Percentiles rank a stretch among this genome's conserved stretches.
phyloP scores from a whole-genome alignment of 2,329 filamentous ascomycete species.

The Epicoccum nigrum region DNA sequence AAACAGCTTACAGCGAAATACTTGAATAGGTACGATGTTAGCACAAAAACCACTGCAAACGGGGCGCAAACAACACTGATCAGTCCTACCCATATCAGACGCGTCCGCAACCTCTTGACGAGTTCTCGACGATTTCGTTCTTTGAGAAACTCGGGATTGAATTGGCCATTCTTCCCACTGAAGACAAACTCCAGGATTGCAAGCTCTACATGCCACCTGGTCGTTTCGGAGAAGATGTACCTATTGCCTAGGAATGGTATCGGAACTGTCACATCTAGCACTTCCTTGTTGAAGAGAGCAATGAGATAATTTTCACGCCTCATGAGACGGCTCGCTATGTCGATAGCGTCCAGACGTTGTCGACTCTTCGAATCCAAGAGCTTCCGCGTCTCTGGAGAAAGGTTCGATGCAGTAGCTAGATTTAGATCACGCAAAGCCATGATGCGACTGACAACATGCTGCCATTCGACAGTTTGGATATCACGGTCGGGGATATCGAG shows the following conservation, averaged over 20 bases:
- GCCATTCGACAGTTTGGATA: slow-evolving; percentile 94
- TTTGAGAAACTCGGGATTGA: slow-evolving; percentile 84
- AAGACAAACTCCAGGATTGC: slow-evolving; percentile 95
- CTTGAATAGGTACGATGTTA: slow-evolving; percentile 90
- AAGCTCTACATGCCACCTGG: slow-evolving; percentile 91
- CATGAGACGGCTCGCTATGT: slow-evolving; percentile 97
- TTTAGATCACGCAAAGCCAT: slow-evolving; percentile 87
- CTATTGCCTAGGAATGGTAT: slow-evolving; percentile 80
- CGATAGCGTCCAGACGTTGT: slow-evolving; percentile 91
- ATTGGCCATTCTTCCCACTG: slow-evolving; percentile 78
- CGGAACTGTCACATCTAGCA: slow-evolving; percentile 84
- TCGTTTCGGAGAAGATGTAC: slow-evolving; percentile 84
- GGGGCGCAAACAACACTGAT: slow-evolving; percentile 88
- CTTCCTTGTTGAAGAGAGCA: slow-evolving; percentile 95
- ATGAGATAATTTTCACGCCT: slow-evolving; percentile 96
- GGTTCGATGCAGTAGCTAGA: slow-evolving; percentile 73
- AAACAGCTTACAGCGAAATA: slow-evolving; percentile 78
- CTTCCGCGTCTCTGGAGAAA: slow-evolving; percentile 64
- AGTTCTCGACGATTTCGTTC: slow-evolving; percentile 79
- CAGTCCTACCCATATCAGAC: slow-evolving; percentile 82
- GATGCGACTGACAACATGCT: slow-evolving; percentile 83
- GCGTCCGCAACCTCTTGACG: slow-evolving; percentile 75
- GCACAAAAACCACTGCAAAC: slow-evolving; percentile 82
- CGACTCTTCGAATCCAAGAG: slow-evolving; percentile 85
- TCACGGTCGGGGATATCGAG: slow-evolving; percentile 83